Evolutionary conservation across 345 rosid genomes (phyloP).

Genomic region (Moricandia arvensis): DNA sequence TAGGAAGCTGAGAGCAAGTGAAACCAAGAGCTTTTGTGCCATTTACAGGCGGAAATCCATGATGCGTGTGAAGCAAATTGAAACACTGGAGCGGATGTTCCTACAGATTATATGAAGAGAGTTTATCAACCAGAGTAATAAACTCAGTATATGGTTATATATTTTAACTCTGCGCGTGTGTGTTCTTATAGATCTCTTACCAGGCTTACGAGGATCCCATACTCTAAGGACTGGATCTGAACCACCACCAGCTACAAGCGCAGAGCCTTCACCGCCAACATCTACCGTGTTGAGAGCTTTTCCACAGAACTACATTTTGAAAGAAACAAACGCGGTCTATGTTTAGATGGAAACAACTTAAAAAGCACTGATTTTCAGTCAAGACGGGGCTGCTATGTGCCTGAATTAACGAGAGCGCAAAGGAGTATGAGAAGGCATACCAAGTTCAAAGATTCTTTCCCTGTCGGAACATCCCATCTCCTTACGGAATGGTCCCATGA

Average conservation of each 20-base stretch:
- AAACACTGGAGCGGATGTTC: conserved; percentile 81
- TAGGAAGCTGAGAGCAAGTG: conserved; percentile 89
- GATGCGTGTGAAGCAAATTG: conserved; percentile 85
- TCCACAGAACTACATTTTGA: conserved; percentile 62
- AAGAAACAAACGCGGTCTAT: not conserved
- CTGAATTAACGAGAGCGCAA: not conserved
- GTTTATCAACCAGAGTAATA: not conserved
- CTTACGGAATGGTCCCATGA: conserved; percentile 96
- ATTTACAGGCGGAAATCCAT: conserved; percentile 95
- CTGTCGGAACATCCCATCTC: conserved; percentile 87
- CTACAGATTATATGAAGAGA: conserved; percentile 40
- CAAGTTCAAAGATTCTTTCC: conserved; percentile 67
- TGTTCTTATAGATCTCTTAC: conserved; percentile 37
- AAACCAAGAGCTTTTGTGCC: conserved; percentile 76
- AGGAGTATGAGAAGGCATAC: conserved; percentile 44
- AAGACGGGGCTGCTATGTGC: not conserved
- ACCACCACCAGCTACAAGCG: conserved; percentile 86
- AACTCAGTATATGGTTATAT: conserved; percentile 4
- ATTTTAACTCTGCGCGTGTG: not conserved
- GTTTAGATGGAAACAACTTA: not conserved
- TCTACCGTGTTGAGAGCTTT: conserved; percentile 79
- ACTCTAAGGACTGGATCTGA: conserved; percentile 89
- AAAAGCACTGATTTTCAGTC: not conserved
- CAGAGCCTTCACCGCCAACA: conserved; percentile 90
- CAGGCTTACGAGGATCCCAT: conserved; percentile 99